phyloP scores from a whole-genome alignment of 768 basidiomycete genomes.

The Amylocystis lapponica region DNA sequence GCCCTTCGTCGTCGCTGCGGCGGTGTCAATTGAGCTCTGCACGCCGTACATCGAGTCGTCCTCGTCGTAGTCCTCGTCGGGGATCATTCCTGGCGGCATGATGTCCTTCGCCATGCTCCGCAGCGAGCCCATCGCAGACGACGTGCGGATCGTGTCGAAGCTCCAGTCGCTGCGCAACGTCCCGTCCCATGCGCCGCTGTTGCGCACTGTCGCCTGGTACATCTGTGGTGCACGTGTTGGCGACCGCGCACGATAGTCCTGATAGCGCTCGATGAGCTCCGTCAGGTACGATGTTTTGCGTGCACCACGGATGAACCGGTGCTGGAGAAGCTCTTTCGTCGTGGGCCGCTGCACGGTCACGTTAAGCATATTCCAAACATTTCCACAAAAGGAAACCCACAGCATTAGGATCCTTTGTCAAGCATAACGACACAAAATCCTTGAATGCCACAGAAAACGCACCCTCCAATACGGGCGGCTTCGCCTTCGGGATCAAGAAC shows the following conservation, averaged over 20 bases:
- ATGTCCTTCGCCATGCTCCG: constrained; percentile 68
- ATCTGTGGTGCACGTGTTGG: constrained; percentile 44
- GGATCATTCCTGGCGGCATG: constrained; percentile 48
- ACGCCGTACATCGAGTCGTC: constrained; percentile 28
- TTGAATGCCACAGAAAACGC: constrained; percentile 82
- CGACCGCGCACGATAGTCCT: constrained; percentile 64
- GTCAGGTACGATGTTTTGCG: constrained; percentile 78
- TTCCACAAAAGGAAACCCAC: constrained; percentile 38
- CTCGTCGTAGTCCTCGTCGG: constrained; percentile 38
- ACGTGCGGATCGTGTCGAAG: constrained; percentile 80
- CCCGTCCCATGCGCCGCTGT: constrained; percentile 64
- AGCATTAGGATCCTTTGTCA: constrained; percentile 85
- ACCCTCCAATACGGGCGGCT: constrained; percentile 86
- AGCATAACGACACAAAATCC: constrained; percentile 84
- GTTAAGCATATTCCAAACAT: constrained; percentile 10
- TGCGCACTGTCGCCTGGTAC: constrained; percentile 53
- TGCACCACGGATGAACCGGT: constrained; percentile 85
- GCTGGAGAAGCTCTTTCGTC: constrained; percentile 88
- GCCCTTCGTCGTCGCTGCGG: constrained; percentile 53
- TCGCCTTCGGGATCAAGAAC: constrained; percentile 96
- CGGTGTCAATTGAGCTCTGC: constrained; percentile 52
- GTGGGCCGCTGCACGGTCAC: constrained; percentile 61
- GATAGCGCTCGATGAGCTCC: constrained; percentile 84
- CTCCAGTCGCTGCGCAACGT: constrained; percentile 93
- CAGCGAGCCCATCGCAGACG: constrained; percentile 72